These are phyloP conservation scores for Fomitopsis serialis DNA, from an alignment of 768 basidiomycete species.

Conservation along the genomic window DNA sequence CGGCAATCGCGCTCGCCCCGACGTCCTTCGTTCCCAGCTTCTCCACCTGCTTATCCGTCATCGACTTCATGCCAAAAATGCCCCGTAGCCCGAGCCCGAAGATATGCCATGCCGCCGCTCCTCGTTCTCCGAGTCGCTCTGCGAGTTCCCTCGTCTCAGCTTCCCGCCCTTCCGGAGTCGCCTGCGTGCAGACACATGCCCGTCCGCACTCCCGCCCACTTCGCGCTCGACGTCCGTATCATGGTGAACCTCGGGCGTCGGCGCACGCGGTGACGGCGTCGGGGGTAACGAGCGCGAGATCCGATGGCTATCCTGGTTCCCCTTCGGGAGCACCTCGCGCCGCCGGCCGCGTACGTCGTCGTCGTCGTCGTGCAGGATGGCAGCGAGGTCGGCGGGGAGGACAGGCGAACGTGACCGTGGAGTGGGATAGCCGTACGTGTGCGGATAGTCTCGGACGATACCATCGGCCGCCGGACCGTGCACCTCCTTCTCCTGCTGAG, in stretches of 20 bases:
- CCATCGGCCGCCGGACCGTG: neutral
- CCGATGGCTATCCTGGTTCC: neutral
- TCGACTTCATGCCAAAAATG: conserved; percentile 9
- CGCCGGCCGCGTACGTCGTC: neutral
- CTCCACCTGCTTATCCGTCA: conserved; percentile 23
- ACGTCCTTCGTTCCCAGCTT: conserved; percentile 11
- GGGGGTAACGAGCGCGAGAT: neutral
- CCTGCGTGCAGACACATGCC: neutral
- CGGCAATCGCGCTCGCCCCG: neutral
- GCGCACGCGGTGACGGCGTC: neutral
- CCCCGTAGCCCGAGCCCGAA: neutral
- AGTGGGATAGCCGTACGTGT: conserved; percentile 14
- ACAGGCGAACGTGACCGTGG: conserved; percentile 15
- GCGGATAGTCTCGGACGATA: neutral
- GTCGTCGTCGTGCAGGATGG: neutral
- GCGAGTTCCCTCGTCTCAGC: neutral
- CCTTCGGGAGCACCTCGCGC: neutral
- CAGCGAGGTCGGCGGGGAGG: neutral
- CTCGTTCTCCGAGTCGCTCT: neutral
- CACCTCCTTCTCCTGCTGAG: neutral
- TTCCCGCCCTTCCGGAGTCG: neutral
- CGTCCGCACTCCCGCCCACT: too few species aligned
- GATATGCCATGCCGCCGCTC: neutral
- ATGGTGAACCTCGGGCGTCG: neutral
- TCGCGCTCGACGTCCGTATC: neutral